Conservation (phyloP, 2,329 filamentous ascomycete species). For the Fusarium abutilonis region DNA sequence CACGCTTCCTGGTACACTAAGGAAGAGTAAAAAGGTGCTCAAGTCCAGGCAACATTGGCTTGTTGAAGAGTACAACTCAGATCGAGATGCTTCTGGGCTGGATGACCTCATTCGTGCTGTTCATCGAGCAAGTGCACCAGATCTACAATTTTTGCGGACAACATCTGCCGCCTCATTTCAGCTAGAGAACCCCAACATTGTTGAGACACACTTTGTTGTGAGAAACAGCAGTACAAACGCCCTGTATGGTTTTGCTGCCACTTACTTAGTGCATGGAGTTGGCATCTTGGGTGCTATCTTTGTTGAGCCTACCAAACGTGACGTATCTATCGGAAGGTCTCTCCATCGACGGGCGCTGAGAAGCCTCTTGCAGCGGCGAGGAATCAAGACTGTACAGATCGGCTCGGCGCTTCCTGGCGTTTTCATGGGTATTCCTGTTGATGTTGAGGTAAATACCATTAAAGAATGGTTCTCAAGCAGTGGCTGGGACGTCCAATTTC, state of each 20-base stretch:
- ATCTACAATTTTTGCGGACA: constrained; percentile 74
- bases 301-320: constrained; percentile 86
- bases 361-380: constrained; percentile 73
- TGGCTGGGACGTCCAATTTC: constrained; percentile 81
- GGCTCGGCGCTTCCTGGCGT: constrained; percentile 85
- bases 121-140: constrained; percentile 72
- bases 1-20: constrained; percentile 76
- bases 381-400: constrained; percentile 82
- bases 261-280: constrained; percentile 77
- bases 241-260: constrained; percentile 91
- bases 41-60: constrained; percentile 96
- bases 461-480: constrained; percentile 88
- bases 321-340: constrained; percentile 89
- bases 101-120: constrained; percentile 78
- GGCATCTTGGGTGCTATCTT: constrained; percentile 88
- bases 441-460: constrained; percentile 57
- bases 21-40: constrained; percentile 85
- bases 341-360: constrained; percentile 87
- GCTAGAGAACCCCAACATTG: constrained; percentile 73
- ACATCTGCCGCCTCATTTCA: constrained; percentile 81
- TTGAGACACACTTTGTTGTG: constrained; percentile 90
- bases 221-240: constrained; percentile 92
- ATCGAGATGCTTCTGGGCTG: constrained; percentile 77
- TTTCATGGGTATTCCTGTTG: constrained; percentile 81
- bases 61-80: constrained; percentile 85